Evolutionary conservation across 768 basidiomycete species (phyloP), one percentile per base, ranked within the genome.

Genomic region (Collybiopsis confluens): DNA sequence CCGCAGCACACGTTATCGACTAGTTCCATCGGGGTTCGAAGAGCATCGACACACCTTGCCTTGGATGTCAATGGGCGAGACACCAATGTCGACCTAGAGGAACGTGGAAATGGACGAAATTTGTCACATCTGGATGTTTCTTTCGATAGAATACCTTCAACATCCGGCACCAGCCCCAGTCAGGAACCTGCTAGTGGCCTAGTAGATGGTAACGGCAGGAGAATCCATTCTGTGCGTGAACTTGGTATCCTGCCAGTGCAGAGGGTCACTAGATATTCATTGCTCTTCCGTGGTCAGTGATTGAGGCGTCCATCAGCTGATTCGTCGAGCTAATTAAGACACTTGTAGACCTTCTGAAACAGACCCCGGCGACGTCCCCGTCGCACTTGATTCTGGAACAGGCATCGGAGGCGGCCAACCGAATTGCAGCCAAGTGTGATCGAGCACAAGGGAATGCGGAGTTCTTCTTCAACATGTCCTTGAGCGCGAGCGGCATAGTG

Each of bases 201-300:
- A 21, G n/a, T 48, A 7, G 47, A 43, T 30, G 7, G 23, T 9
- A 47, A 35, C n/a, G 54, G 45, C 18, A 45, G 37, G 7, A 55
- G n/a, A 37, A 45, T 56, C 37, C 68, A 65, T 1, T 54, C 64
- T 30, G 73, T 84, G n/a, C 70, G 82, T 47, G 85, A 87, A 57
- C 66, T 87, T 8, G 85, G 82, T 1, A 86, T 87, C 57, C 67
- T 82, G 55, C 85, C 85, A 11, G 78, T 80, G 9, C 85, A 87
- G 64, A 69, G 85, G 27, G 74, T 85, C n/a, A 81, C 79, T 71
- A 73, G 85, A 58, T 87, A 87, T 61, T 85, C 83, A 3, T 57
- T 87, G 38, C 68, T 85, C 38, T 87, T 80, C 57, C 72, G 71
- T 68, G 83, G 84, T 83, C 45, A 54, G 75, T 68, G 30, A 33